phyloP scores from a whole-genome alignment of 305 asterid species.

The Nicotiana rustica region DNA sequence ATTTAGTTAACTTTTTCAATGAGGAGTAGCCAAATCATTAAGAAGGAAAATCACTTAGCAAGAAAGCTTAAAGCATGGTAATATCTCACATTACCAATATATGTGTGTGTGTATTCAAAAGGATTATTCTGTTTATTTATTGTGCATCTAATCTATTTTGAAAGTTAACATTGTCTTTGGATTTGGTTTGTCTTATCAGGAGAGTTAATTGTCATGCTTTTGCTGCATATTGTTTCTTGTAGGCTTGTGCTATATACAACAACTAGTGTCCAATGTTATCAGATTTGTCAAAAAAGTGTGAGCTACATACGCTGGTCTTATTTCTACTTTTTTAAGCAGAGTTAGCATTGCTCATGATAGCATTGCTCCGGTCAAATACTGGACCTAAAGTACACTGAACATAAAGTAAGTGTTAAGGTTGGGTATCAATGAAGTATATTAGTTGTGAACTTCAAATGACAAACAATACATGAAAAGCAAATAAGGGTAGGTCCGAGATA shows the following conservation, averaged over 20 bases:
- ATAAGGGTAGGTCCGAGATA: no score
- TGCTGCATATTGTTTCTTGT: constrained; percentile 42
- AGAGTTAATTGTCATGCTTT: not conserved
- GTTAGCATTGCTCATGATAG: not conserved
- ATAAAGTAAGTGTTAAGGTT: not conserved
- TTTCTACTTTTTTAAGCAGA: not conserved
- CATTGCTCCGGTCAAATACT: not conserved
- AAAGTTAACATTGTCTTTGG: not conserved
- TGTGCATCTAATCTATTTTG: not conserved
- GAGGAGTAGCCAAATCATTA: no score
- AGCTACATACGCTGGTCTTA: not conserved
- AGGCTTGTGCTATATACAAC: constrained; percentile 94
- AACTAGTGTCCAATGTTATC: constrained; percentile 99
- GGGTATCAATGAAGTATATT: not conserved
- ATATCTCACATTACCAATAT: no score
- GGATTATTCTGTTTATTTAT: not conserved
- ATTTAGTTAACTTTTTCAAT: no score
- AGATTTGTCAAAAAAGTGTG: constrained; percentile 53
- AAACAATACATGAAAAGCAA: no score
- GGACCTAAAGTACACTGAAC: not conserved
- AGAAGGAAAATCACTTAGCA: no score
- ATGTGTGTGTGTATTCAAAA: not conserved
- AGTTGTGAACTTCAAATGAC: no score
- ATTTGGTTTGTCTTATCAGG: not conserved
- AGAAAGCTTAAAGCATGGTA: no score